A percentile compares a stretch with the other conserved stretches of the same genome.
Conservation (phyloP, 208 protist genomes). For the Trypanosoma congolense region DNA sequence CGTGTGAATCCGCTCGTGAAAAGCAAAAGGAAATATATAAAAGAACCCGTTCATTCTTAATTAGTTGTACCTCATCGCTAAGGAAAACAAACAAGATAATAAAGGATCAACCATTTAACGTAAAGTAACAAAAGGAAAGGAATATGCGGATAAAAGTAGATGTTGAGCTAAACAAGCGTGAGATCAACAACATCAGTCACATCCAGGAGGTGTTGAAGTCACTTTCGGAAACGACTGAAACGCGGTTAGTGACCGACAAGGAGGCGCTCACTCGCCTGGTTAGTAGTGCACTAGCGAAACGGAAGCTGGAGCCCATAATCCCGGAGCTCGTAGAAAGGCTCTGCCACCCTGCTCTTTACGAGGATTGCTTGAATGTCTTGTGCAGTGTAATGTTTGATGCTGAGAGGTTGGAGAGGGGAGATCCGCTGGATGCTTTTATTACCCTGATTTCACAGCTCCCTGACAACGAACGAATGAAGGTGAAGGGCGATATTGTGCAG, state of each 20-base stretch:
- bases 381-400: constrained; percentile 70
- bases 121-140: not conserved
- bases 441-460: constrained; percentile 48
- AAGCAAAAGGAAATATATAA: no score
- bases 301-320: constrained; percentile 48
- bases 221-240: constrained; percentile 32
- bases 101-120: no score
- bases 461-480: constrained; percentile 29
- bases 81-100: no score
- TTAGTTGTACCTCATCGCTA: no score
- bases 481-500: constrained; percentile 64
- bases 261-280: constrained; percentile 41
- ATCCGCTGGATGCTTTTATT: constrained; percentile 63
- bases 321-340: constrained; percentile 60
- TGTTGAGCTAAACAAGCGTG: constrained; percentile 63
- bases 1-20: no score
- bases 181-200: constrained; percentile 40
- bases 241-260: constrained; percentile 66
- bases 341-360: constrained; percentile 29
- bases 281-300: constrained; percentile 39
- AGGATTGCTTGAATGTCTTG: constrained; percentile 62
- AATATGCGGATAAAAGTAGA: constrained; percentile 78
- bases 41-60: no score
- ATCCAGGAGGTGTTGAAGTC: constrained; percentile 52
- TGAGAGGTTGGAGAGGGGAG: constrained; percentile 44